Evolutionary conservation across 2,329 filamentous ascomycete species (phyloP), one percentile per base, ranked within the genome.

Genomic region (Colletotrichum sansevieriae): DNA sequence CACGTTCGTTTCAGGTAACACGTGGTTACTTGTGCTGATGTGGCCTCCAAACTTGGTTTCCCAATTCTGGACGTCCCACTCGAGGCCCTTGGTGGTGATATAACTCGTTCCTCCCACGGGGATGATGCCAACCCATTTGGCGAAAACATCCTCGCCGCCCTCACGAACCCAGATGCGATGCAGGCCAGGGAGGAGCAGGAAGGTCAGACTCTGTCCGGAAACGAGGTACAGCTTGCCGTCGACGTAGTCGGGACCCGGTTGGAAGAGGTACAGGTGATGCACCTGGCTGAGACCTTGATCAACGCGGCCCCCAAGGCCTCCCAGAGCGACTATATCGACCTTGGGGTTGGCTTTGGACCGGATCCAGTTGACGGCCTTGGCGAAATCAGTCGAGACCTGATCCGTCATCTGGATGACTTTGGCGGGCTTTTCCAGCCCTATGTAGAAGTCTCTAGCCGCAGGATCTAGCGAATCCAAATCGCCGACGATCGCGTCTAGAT

Each of bases 11-110:
- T 83, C 82, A 0, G 85, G 86, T 69, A 85, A 73, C 29, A 95
- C 87, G 74, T 94, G 91, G 78, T 96, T 96, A 78, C 92, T 96
- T 65, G 93, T 95, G 77, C 92, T 95, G 68, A 95, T 76, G 72
- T 87, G 85, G 0, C 89, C 90, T 8, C 92, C 92, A 76, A 96
- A 92, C 74, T 87, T 84, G 1, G 92, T 97, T 72, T 87, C 81
- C 94, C 95, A 97, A 69, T 93, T 83, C 68, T 84, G 77, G 1
- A 99, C 92, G 79, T 99, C 94, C 96, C 96, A 99, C 77, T 97
- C 91, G 20, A 98, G 83, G 0, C 96, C 96, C 13, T 83, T 81
- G 0, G 93, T 97, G 8, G 89, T 91, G 73, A 99, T 94, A n/a
- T 85, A 79, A 54, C 92, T 91, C 3, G 90, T 88, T n/a, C 91